A percentile compares a stretch with the other conserved stretches of the same genome.
phyloP scores from a whole-genome alignment of 371 early-diverging fungal species.

The Circinella umbellata region DNA sequence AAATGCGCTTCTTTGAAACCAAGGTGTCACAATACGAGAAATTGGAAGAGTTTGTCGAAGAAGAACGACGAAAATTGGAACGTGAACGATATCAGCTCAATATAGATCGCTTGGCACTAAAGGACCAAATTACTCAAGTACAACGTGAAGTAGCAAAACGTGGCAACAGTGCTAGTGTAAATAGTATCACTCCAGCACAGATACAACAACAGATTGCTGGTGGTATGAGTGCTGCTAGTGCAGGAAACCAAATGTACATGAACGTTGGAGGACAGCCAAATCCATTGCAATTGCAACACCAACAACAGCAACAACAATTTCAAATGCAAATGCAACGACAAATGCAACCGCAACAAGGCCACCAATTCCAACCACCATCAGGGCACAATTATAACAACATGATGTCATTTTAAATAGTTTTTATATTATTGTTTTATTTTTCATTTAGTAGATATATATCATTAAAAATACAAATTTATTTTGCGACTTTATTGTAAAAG shows the following conservation, averaged over 20 bases:
- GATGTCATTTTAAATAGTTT: slow-evolving; percentile 24
- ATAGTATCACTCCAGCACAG: slow-evolving; percentile 48
- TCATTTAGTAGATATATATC: slow-evolving; percentile 1
- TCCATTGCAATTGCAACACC: slow-evolving; percentile 9
- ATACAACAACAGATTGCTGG: slow-evolving; percentile 45
- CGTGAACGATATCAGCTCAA: slow-evolving; percentile 80
- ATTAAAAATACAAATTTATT: slow-evolving; percentile 14
- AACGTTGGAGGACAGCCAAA: slow-evolving; percentile 14
- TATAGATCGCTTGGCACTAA: slow-evolving; percentile 69
- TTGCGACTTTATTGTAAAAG: slow-evolving; percentile 65
- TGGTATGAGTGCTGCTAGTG: slow-evolving; percentile 13
- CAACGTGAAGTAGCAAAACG: slow-evolving; percentile 51
- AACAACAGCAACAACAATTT: slow-evolving; percentile 27
- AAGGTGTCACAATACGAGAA: slow-evolving; percentile 86
- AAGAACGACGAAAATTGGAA: slow-evolving; percentile 83
- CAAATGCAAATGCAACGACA: slow-evolving; percentile 28
- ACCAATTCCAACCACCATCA: slow-evolving; percentile 19
- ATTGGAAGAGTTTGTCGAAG: slow-evolving; percentile 69
- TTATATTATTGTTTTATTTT: neutral
- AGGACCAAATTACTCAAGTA: slow-evolving; percentile 50
- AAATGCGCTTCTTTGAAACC: slow-evolving; percentile 78
- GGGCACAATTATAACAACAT: slow-evolving; percentile 26
- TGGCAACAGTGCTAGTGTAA: slow-evolving; percentile 28
- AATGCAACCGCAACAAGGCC: slow-evolving; percentile 24
- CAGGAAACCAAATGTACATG: slow-evolving; percentile 21